Conservation (phyloP, 2,329 filamentous ascomycete species). For the Fusarium clavum region DNA sequence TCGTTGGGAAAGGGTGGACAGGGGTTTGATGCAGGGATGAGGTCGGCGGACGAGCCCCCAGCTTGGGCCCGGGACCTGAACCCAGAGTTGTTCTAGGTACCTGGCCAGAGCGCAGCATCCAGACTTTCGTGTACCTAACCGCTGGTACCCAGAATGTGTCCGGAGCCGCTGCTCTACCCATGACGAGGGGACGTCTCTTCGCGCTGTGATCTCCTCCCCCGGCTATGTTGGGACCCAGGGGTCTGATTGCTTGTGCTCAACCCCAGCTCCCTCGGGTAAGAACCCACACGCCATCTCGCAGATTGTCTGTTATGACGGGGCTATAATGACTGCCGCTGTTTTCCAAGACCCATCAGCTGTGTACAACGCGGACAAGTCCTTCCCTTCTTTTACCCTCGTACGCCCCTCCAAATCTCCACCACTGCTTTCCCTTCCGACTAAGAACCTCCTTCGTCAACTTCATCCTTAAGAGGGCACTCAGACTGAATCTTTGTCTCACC, state of each 20-base stretch:
- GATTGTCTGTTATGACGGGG: conserved; percentile 46
- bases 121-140: conserved; percentile 22
- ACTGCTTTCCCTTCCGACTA: conserved; percentile 45
- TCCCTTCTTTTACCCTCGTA: conserved; percentile 54
- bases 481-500: conserved; percentile 51
- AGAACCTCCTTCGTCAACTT: conserved; percentile 51
- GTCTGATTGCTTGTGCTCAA: conserved; percentile 45
- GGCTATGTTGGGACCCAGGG: conserved; percentile 41
- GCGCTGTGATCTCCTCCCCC: conserved; percentile 44
- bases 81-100: conserved; percentile 45
- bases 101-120: conserved; percentile 31
- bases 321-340: conserved; percentile 44
- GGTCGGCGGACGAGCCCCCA: conserved; percentile 31
- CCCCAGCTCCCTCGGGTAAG: conserved; percentile 45
- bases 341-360: conserved; percentile 33
- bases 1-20: conserved; percentile 38
- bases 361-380: conserved; percentile 44
- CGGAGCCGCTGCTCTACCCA: conserved; percentile 31
- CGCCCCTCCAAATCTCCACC: conserved; percentile 48
- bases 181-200: conserved; percentile 28
- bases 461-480: conserved; percentile 50
- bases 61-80: conserved; percentile 35
- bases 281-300: conserved; percentile 50
- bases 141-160: conserved; percentile 22
- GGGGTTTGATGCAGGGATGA: conserved; percentile 42